phyloP scores from a whole-genome alignment of 495 filamentous ascomycete genomes.

The Penicillium cataractarum region DNA sequence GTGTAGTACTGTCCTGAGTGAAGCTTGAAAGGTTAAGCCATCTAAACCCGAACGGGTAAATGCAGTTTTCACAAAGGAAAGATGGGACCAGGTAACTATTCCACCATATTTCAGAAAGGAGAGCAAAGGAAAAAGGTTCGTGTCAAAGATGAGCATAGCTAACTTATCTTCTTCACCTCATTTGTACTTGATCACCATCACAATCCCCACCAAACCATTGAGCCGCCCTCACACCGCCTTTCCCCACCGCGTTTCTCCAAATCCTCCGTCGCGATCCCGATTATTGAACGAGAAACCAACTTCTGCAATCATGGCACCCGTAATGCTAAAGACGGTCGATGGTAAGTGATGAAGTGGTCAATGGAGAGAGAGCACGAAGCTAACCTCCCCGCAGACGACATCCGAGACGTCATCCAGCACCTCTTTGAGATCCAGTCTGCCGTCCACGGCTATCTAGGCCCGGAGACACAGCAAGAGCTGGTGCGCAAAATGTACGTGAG shows the following conservation, averaged over 20 bases:
- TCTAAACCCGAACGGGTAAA: too few relatives aligned
- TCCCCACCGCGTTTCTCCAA: slow-evolving; percentile 19
- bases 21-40: too few relatives aligned
- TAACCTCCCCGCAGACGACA: slow-evolving; percentile 38
- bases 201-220: background rate
- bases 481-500: slow-evolving; percentile 61
- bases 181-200: background rate
- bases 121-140: too few relatives aligned
- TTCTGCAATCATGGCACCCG: slow-evolving; percentile 44
- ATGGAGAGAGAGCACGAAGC: background rate
- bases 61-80: too few relatives aligned
- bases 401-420: slow-evolving; percentile 73
- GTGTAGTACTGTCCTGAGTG: too few relatives aligned
- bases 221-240: slow-evolving; percentile 27
- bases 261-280: background rate
- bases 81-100: too few relatives aligned
- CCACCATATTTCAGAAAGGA: too few relatives aligned
- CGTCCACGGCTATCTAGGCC: slow-evolving; percentile 70
- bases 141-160: too few relatives aligned
- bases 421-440: slow-evolving; percentile 82
- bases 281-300: background rate
- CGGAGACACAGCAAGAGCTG: slow-evolving; percentile 62
- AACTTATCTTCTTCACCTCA: background rate
- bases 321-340: slow-evolving; percentile 52
- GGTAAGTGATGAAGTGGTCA: slow-evolving; percentile 36